Conservation (phyloP, 192 early-diverging fungal genomes). For the Podila horticola region DNA sequence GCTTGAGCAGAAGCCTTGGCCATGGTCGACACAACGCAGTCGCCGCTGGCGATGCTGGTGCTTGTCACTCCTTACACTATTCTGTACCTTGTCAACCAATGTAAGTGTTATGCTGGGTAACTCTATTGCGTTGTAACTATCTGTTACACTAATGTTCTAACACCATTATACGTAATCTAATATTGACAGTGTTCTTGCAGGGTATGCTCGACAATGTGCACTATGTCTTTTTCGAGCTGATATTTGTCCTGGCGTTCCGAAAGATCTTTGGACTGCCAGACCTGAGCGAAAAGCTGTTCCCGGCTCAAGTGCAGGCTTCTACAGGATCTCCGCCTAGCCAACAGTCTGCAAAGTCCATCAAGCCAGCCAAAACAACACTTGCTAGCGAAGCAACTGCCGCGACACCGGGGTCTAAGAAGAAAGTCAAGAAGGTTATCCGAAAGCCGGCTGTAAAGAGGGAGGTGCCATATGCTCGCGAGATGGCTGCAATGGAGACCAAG, state of each 20-base stretch:
- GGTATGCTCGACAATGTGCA: slow-evolving; percentile 46
- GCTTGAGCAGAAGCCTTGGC: background rate
- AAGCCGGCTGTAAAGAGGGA: slow-evolving; percentile 6
- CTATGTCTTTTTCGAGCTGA: slow-evolving; percentile 52
- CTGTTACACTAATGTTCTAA: background rate
- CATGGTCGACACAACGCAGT: slow-evolving; percentile 32
- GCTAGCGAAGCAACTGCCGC: background rate
- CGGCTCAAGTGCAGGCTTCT: slow-evolving; percentile 18
- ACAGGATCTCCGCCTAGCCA: background rate
- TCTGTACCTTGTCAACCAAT: slow-evolving; percentile 43
- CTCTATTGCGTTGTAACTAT: background rate
- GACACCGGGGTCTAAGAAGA: slow-evolving; percentile 5
- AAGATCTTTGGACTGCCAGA: slow-evolving; percentile 44
- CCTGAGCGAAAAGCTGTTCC: slow-evolving; percentile 35
- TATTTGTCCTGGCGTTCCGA: slow-evolving; percentile 51
- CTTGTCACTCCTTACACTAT: slow-evolving; percentile 48
- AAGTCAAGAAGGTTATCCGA: background rate
- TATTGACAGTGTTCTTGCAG: slow-evolving; percentile 28
- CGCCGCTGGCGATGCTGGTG: slow-evolving; percentile 52
- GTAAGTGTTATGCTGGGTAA: slow-evolving; percentile 1
- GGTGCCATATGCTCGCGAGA: slow-evolving; percentile 28
- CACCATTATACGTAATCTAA: too few relatives aligned
- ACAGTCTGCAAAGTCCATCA: slow-evolving; percentile 6
- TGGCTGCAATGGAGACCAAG: slow-evolving; percentile 39
- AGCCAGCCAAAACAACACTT: slow-evolving; percentile 10